A percentile compares a stretch with the other conserved stretches of the same genome.
These are phyloP conservation scores for Globisporangium barbulae DNA, from an alignment of 352 stramenopile species.

Conservation along the genomic window DNA sequence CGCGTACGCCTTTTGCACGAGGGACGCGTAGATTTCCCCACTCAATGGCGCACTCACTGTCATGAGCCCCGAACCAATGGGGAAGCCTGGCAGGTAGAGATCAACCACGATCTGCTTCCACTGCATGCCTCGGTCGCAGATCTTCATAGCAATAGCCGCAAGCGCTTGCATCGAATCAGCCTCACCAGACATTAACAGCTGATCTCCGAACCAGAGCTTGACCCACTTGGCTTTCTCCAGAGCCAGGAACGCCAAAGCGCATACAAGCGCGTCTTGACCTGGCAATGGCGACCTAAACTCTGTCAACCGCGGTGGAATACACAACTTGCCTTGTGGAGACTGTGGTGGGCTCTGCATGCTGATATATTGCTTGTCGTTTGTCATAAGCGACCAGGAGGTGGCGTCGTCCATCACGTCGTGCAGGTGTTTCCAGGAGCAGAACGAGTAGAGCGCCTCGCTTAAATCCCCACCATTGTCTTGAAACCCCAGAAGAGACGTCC, in stretches of 20 bases:
- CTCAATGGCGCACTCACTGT: constrained; percentile 12
- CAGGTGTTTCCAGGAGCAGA: constrained; percentile 31
- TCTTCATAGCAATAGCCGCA: constrained; percentile 14
- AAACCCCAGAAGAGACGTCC: not conserved
- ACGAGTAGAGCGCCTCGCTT: constrained; percentile 5
- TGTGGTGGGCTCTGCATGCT: not conserved
- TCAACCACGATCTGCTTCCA: constrained; percentile 45
- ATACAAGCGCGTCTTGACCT: constrained; percentile 29
- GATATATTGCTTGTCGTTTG: not conserved
- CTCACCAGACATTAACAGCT: not conserved
- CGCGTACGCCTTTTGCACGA: constrained; percentile 60
- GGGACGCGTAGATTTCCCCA: constrained; percentile 32
- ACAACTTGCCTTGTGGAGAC: not conserved
- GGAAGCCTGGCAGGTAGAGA: constrained; percentile 39
- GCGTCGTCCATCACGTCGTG: constrained; percentile 17
- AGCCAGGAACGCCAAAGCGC: constrained; percentile 27
- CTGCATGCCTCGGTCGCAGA: constrained; percentile 27
- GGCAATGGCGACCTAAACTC: constrained; percentile 26
- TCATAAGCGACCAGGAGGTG: constrained; percentile 27
- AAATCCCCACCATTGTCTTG: not conserved
- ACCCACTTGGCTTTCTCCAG: constrained; percentile 22
- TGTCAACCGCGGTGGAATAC: not conserved
- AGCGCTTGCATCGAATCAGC: not conserved
- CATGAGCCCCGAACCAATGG: constrained; percentile 30
- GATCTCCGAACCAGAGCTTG: constrained; percentile 18